A percentile compares a stretch with the other conserved stretches of the same genome.
Conservation (phyloP, 1,284 basidiomycete species). For the Salmacisia buchloeana region DNA sequence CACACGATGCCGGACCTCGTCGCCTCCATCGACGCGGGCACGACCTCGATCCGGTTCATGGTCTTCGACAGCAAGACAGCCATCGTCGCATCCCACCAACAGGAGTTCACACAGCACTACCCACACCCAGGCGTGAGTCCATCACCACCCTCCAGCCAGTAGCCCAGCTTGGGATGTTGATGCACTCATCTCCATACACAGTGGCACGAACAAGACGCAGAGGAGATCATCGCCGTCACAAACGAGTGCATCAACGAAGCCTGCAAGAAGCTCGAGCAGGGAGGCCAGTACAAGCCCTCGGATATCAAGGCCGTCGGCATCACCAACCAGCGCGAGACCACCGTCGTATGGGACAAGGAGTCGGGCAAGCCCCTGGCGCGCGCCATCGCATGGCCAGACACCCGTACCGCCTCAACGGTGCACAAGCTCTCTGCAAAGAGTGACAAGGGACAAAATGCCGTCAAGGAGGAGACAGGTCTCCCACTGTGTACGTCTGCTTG, state of each 20-base stretch:
- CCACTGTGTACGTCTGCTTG: constrained; percentile 16
- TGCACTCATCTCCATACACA: background rate
- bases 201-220: constrained; percentile 93
- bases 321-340: constrained; percentile 96
- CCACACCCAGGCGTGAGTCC: constrained; percentile 42
- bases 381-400: constrained; percentile 95
- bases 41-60: constrained; percentile 86
- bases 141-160: constrained; percentile 79
- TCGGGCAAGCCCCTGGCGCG: constrained; percentile 78
- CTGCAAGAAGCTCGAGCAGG: constrained; percentile 64
- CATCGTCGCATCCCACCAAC: constrained; percentile 78
- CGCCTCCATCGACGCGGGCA: constrained; percentile 23
- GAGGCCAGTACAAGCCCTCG: constrained; percentile 65
- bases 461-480: constrained; percentile 52
- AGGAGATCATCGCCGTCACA: constrained; percentile 73
- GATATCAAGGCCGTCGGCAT: constrained; percentile 92
- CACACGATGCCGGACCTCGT: constrained; percentile 13
- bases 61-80: constrained; percentile 84
- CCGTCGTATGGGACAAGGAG: constrained; percentile 83
- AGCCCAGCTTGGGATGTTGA: constrained; percentile 51
- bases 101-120: constrained; percentile 51
- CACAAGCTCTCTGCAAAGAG: constrained; percentile 71
- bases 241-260: constrained; percentile 65
- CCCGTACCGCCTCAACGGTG: constrained; percentile 77
- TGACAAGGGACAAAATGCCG: constrained; percentile 66